A percentile compares a stretch with the other conserved stretches of the same genome.
phyloP scores from a whole-genome alignment of 768 basidiomycete genomes.

The Rhizopogon sp. region DNA sequence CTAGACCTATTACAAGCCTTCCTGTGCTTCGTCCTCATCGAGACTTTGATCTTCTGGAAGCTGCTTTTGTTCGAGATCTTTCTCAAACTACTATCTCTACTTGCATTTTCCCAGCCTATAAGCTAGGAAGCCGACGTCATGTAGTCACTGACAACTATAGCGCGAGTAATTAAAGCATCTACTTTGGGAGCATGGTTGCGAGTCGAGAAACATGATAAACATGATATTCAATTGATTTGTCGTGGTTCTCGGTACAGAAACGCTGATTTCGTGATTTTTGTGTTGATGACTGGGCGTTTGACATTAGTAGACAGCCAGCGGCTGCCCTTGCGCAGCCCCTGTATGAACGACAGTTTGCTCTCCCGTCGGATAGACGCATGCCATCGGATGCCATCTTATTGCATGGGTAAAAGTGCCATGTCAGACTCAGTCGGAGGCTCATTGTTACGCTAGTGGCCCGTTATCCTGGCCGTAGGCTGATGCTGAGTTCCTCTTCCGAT shows the following conservation, averaged over 20 bases:
- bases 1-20: too few relatives aligned
- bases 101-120: too few relatives aligned
- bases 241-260: neutral
- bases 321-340: neutral
- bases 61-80: too few relatives aligned
- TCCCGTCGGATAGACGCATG: neutral
- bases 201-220: neutral
- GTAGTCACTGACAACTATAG: neutral
- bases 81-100: too few relatives aligned
- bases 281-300: neutral
- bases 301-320: too few relatives aligned
- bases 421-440: too few relatives aligned
- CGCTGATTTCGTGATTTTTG: neutral
- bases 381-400: neutral
- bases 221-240: too few relatives aligned
- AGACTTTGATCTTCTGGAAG: too few relatives aligned
- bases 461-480: neutral
- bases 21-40: too few relatives aligned
- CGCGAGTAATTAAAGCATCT: neutral
- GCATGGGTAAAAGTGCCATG: neutral
- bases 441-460: too few relatives aligned
- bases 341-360: neutral
- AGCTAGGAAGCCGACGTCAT: too few relatives aligned
- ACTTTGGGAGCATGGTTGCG: neutral
- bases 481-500: neutral